Percentiles rank a stretch among this genome's conserved stretches.
phyloP scores from a whole-genome alignment of 306 rosid genomes.

The Trifolium dubium region DNA sequence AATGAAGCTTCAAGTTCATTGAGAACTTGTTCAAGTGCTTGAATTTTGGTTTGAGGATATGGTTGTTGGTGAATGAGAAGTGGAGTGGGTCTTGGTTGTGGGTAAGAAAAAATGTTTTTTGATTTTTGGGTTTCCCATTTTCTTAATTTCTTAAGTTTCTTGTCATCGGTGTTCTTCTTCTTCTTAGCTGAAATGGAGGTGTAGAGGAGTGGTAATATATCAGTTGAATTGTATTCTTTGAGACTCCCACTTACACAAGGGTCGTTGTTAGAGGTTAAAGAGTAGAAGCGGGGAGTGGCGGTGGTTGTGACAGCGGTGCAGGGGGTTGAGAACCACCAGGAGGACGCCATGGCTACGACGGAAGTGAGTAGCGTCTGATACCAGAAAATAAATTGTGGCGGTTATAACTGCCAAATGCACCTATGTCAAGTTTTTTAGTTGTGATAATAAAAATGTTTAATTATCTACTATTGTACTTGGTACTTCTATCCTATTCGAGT shows the following conservation, averaged over 20 bases:
- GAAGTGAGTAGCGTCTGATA: constrained; percentile 9
- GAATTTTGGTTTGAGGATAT: constrained; percentile 56
- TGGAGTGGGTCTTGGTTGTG: constrained; percentile 71
- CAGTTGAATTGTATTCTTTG: background rate
- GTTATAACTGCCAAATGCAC: constrained; percentile 11
- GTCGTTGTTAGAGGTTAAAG: background rate
- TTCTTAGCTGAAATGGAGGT: constrained; percentile 27
- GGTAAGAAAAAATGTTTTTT: constrained; percentile 52
- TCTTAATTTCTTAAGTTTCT: constrained; percentile 30
- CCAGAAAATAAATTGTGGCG: constrained; percentile 8
- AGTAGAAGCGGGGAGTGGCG: constrained; percentile 15
- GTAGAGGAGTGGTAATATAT: background rate
- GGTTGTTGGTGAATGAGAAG: constrained; percentile 62
- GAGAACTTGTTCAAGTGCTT: constrained; percentile 76
- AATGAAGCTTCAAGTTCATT: constrained; percentile 65
- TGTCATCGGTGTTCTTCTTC: constrained; percentile 43
- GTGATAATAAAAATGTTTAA: no score
- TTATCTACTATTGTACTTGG: no score
- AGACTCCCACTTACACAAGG: background rate
- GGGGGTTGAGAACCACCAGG: constrained; percentile 42
- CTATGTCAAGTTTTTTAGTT: no score
- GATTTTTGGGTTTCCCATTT: constrained; percentile 42
- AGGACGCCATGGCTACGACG: constrained; percentile 31
- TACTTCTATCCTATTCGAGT: no score
- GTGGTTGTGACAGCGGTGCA: constrained; percentile 25